These are phyloP conservation scores for Globisporangium paroecandrum DNA, from an alignment of 352 stramenopile species.

Conservation along the genomic window DNA sequence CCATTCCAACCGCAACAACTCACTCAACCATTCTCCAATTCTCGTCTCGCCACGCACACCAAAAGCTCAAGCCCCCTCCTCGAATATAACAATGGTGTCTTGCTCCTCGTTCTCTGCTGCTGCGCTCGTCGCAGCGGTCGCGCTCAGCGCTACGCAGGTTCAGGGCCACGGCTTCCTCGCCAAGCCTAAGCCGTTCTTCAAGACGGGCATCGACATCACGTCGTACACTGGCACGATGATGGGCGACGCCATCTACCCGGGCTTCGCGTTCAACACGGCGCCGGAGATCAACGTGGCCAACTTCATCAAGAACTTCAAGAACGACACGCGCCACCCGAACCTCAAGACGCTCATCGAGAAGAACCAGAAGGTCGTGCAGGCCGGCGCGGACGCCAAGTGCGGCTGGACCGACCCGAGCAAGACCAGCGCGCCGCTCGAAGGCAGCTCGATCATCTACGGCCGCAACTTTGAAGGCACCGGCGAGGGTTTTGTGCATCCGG, in stretches of 20 bases:
- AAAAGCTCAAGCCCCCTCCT: background rate
- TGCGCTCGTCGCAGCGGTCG: constrained; percentile 14
- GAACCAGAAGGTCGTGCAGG: constrained; percentile 30
- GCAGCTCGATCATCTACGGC: constrained; percentile 40
- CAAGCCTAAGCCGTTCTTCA: constrained; percentile 35
- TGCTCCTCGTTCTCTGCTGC: constrained; percentile 11
- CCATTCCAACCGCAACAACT: background rate
- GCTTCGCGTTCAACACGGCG: constrained; percentile 31
- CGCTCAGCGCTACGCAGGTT: constrained; percentile 18
- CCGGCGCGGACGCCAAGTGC: constrained; percentile 26
- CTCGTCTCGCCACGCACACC: background rate
- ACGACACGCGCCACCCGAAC: constrained; percentile 34
- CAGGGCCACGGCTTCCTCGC: constrained; percentile 34
- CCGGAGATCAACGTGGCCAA: constrained; percentile 28
- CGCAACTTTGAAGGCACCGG: constrained; percentile 27
- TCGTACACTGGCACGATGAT: constrained; percentile 40
- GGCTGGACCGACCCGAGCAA: constrained; percentile 41
- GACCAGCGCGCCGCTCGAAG: constrained; percentile 27
- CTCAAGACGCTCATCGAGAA: constrained; percentile 34
- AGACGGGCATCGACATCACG: constrained; percentile 33
- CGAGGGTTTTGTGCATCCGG: constrained; percentile 32
- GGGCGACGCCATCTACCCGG: constrained; percentile 32
- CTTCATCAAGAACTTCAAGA: constrained; percentile 39
- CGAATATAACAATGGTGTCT: constrained; percentile 5
- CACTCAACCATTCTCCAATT: background rate